Base-by-base conservation (phyloP, 768 basidiomycete genomes). In the Rhizopogon sp. region DNA sequence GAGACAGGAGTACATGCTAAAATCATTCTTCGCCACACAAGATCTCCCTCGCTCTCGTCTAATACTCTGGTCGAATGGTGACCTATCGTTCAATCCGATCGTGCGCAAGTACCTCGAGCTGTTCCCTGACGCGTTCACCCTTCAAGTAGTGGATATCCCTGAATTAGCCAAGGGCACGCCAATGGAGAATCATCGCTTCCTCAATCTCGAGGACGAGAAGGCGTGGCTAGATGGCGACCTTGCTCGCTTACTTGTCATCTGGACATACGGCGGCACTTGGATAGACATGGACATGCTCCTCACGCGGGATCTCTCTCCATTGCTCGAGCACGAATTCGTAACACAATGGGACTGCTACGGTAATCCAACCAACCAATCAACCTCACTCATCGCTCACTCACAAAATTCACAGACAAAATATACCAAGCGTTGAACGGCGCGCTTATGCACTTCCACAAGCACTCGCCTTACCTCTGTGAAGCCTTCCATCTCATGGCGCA, bases 341-440 rank as follows among this genome's bases (percentile, higher is more conserved):
- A 95, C 92, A 0, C 94, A 98, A 67, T 98, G 96, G 96, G 96
- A 98, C 65, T 98, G 96, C 70, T 97, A 97, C 68, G 91, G 94
- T 95, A 69, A 59, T 10, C 41, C 47, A 50, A 3, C 56, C 3
- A 16, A 17, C 40, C 5, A 28, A 31, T 31, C 28, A 17, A 14
- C 33, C 13, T 25, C 25, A 29, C 33, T 37, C 16, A 11, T 8
- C 10, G 39, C 52, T 41, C 16, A 53, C 46, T 60, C 25, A 51
- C 28, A 47, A 33, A 17, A 8, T n/a, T 13, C 37, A 46, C 66
- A 89, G 88, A 84, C 70, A 88, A 89, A 71, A 70, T 77, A 6
- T 88, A 88, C 66, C 79, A 80, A 51, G 82, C 91, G 2, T 82
- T 97, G 56, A 97, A 97, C 66, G 96, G 96, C 52, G 94, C 95